A percentile compares a stretch with the other conserved stretches of the same genome.
Conservation (phyloP, 2,329 filamentous ascomycete genomes). For the Colletotrichum spinosum region DNA sequence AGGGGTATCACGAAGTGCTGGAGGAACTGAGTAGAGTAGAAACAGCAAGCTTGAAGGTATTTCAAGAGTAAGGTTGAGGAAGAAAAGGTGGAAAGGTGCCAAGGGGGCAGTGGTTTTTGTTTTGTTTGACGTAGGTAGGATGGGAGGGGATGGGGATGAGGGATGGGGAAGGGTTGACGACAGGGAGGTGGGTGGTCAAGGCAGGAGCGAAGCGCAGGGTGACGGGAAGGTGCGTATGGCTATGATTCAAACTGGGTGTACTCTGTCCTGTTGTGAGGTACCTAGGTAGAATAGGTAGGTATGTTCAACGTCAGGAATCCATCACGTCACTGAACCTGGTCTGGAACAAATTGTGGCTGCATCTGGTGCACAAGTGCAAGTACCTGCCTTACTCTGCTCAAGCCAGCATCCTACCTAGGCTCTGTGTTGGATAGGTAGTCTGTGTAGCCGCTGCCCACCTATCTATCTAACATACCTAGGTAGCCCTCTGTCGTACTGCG, state of each 20-base stretch:
- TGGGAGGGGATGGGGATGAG: slow-evolving; percentile 4
- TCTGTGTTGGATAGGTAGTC: neutral
- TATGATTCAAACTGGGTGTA: neutral
- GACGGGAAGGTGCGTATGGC: neutral
- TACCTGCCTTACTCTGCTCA: neutral
- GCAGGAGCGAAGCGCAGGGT: slow-evolving; percentile 10
- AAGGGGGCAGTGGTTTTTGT: slow-evolving; percentile 36
- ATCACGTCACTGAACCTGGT: slow-evolving; percentile 38
- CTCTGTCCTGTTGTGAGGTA: neutral
- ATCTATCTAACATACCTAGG: neutral
- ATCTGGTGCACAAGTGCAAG: slow-evolving; percentile 21
- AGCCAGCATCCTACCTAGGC: neutral
- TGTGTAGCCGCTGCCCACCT: slow-evolving; percentile 9
- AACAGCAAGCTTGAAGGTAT: slow-evolving; percentile 22
- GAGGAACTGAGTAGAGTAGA: slow-evolving; percentile 39
- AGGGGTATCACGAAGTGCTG: slow-evolving; percentile 26
- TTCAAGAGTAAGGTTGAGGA: slow-evolving; percentile 16
- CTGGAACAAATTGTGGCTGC: slow-evolving; percentile 37
- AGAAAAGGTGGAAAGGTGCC: slow-evolving; percentile 18
- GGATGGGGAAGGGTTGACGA: slow-evolving; percentile 23
- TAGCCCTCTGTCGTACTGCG: no score
- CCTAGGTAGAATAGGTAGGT: neutral
- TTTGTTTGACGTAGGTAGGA: slow-evolving; percentile 33
- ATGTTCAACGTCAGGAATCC: slow-evolving; percentile 36
- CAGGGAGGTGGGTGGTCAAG: slow-evolving; percentile 26